A percentile compares a stretch with the other conserved stretches of the same genome.
phyloP scores from a whole-genome alignment of 768 basidiomycete species.

The Coprinopsis sp. region DNA sequence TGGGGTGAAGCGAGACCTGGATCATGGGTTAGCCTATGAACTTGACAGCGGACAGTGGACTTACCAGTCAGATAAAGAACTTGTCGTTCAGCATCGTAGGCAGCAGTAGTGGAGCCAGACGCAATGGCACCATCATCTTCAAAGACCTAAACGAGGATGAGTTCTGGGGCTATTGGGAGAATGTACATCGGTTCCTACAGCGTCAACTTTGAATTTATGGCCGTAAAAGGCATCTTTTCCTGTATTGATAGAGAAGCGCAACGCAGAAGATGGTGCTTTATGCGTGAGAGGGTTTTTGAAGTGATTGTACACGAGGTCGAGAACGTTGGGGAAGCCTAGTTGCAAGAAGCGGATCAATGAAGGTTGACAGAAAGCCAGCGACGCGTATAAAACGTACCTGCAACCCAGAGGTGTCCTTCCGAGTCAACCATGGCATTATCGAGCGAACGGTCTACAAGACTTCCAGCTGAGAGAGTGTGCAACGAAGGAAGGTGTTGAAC shows the following conservation, averaged over 20 bases:
- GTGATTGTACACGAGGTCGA: constrained; percentile 33
- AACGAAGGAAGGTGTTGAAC: neutral
- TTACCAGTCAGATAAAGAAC: constrained; percentile 58
- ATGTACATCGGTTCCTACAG: constrained; percentile 32
- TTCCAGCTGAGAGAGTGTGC: neutral
- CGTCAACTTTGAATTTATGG: constrained; percentile 55
- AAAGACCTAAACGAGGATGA: constrained; percentile 43
- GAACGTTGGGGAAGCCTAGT: constrained; percentile 43
- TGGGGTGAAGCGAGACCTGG: constrained; percentile 29
- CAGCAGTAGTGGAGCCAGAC: constrained; percentile 53
- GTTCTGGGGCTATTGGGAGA: neutral
- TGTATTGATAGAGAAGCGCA: constrained; percentile 50
- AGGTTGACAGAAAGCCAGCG: neutral
- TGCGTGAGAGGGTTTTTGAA: constrained; percentile 35
- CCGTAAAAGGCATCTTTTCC: constrained; percentile 50
- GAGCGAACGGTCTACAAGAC: constrained; percentile 38
- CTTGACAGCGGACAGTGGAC: constrained; percentile 10
- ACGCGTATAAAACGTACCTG: constrained; percentile 33
- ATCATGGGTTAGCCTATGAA: neutral
- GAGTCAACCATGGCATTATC: constrained; percentile 63
- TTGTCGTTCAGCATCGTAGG: constrained; percentile 47
- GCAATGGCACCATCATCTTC: constrained; percentile 61
- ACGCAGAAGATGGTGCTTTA: constrained; percentile 42
- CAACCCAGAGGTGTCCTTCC: constrained; percentile 58
- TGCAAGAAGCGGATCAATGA: neutral